Conservation (phyloP, 148 eudicot genomes). For the Suaeda aralocaspica region DNA sequence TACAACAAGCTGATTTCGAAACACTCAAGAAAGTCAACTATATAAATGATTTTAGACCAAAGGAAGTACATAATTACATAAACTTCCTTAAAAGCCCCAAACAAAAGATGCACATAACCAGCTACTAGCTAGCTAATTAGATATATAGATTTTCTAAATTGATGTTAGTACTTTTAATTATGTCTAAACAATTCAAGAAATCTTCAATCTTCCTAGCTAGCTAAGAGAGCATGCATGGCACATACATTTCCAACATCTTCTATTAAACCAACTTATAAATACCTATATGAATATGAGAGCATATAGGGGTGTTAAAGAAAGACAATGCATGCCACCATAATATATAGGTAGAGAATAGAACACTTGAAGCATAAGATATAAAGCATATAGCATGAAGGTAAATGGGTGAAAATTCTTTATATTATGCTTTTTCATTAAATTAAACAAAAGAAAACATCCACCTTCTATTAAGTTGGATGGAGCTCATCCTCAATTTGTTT, state of each 20-base stretch:
- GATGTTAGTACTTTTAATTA: slow-evolving; percentile 1
- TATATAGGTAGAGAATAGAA: slow-evolving; percentile 17
- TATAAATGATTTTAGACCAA: background rate
- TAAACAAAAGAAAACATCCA: slow-evolving; percentile 48
- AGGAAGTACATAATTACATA: background rate
- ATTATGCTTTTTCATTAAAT: slow-evolving; percentile 43
- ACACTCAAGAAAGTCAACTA: background rate
- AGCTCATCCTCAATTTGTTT: slow-evolving; percentile 48
- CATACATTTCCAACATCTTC: slow-evolving; percentile 21
- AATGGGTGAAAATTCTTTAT: slow-evolving; percentile 37
- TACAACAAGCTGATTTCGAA: background rate
- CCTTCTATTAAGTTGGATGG: slow-evolving; percentile 51
- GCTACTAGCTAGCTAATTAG: too few species aligned
- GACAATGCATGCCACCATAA: slow-evolving; percentile 12
- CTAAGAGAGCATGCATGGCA: background rate
- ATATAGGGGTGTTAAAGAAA: slow-evolving; percentile 4
- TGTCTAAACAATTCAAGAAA: too few species aligned
- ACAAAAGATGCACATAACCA: background rate
- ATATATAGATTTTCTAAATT: background rate
- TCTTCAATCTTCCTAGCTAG: too few species aligned
- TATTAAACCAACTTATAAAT: slow-evolving; percentile 2
- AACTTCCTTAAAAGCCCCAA: slow-evolving; percentile 7
- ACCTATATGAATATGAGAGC: too few species aligned
- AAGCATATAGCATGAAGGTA: slow-evolving; percentile 31
- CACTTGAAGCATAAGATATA: slow-evolving; percentile 28